Conservation (phyloP, 139 green algal genomes). For the Chlamydomonas sp. region DNA sequence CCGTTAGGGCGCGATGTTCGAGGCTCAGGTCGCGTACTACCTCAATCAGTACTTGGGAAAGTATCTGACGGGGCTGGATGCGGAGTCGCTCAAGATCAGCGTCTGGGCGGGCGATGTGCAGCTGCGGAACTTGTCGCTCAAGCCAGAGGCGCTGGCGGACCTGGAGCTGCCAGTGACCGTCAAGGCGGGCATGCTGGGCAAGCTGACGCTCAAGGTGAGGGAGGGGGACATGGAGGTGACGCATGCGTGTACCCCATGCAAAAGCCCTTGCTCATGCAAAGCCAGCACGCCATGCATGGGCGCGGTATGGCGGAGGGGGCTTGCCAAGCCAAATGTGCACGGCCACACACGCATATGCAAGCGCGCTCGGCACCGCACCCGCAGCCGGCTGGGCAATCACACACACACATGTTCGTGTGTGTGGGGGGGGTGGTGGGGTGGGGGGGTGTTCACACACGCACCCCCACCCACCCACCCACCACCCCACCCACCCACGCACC, state of each 20-base stretch:
- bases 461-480: too few species aligned
- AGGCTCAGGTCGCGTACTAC: slow-evolving; percentile 54
- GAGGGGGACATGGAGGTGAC: not conserved
- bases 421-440: too few species aligned
- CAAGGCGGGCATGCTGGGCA: slow-evolving; percentile 81
- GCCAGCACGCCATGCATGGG: too few species aligned
- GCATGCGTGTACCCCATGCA: not conserved
- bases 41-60: slow-evolving; percentile 78
- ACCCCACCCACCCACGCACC: too few species aligned
- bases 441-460: too few species aligned
- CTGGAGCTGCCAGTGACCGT: slow-evolving; percentile 86
- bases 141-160: slow-evolving; percentile 77
- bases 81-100: slow-evolving; percentile 66
- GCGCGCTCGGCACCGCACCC: too few species aligned
- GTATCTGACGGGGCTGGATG: slow-evolving; percentile 77
- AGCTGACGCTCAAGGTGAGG: slow-evolving; percentile 82
- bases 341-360: too few species aligned
- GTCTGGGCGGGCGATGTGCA: slow-evolving; percentile 85
- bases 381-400: too few species aligned
- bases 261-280: too few species aligned
- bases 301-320: too few species aligned
- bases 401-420: too few species aligned
- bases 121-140: slow-evolving; percentile 83
- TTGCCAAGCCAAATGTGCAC: too few species aligned
- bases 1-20: slow-evolving; percentile 8